Base-by-base conservation (phyloP, 192 early-diverging fungal species). In the Coemansia erecta region DNA sequence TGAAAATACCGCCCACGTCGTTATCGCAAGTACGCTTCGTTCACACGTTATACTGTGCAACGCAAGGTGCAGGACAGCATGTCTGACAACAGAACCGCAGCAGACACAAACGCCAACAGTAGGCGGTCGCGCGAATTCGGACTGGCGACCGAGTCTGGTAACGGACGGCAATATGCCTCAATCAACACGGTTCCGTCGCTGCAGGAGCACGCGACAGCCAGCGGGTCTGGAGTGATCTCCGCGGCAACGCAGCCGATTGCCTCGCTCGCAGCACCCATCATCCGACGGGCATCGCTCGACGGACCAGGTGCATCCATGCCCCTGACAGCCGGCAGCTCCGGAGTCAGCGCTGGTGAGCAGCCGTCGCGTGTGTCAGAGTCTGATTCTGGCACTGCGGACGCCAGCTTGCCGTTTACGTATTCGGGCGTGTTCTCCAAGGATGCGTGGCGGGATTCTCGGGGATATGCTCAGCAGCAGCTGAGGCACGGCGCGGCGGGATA, bases 401-500 rank as follows among this genome's bases (percentile, higher is more conserved):
- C 56, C 8, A 66, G 59, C 21, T 33, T 63, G 52, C 77, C 77
- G 19, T 74, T 80, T 35, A 80, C 77, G 2, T 80, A 80, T 47
- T 74, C 77, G 0, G 72, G 68, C 12, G 72, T 80, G 42, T 80
- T 80, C 57, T 67, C 68, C n/a, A 49, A 58, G 33, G 52, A 63
- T 39, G 52, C 47, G 11, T 65, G 66, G 77, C 15, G 41, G 24
- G 53, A 8, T 23, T 14, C 43, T 24, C 9, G 40, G 31, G 26
- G 2, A 4, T 15, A 19, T 49, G 41, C 22, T 22, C 52, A 23
- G 28, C 51, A 21, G 48, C 19, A 22, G 26, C 1, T 8, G 21
- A 37, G 24, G 51, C 14, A 23, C 28, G 21, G 28, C 43, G 39
- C 49, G 61, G 7, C 28, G 7, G 28, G 28, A 5, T 31, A 31